Base-by-base conservation (phyloP, 768 basidiomycete genomes). In the Boletus subparvulus region DNA sequence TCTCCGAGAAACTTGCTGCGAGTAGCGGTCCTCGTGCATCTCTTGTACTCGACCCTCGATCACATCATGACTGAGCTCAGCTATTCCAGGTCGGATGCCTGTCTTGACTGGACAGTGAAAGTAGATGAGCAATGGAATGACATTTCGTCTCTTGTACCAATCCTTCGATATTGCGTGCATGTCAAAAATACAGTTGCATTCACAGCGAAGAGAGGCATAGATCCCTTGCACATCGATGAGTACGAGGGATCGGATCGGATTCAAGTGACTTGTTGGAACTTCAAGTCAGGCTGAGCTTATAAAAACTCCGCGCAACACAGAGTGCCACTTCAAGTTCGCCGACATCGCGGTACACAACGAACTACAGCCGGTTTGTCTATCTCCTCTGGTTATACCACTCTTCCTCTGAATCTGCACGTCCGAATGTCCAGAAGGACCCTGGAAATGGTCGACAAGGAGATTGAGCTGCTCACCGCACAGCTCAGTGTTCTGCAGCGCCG, bases 391-490 rank as follows among this genome's bases (percentile, higher is more conserved):
- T 21, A 43, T 36, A 47, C 36, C 16, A 28, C 26, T 11, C 55
- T 42, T 47, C 21, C 30, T 56, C 57, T 26, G 26, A 54, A 48
- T 40, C 30, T 39, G 13, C 19, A 14, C 45, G 51, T 39, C 39
- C 21, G 44, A 54, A 69, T 69, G 68, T 44, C 62, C 43, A 66
- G 53, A 59, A 59, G 21, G 46, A 50, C 61, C 6, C n/a, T 58
- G 39, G 62, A 60, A 16, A 54, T 55, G 47, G 73, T 80, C 52
- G 71, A 77, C 49, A 59, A 61, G 48, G 78, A 80, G 57, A 66
- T 77, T 8, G 66, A 65, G 19, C 60, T 74, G 35, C 61, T 81
- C 43, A 64, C 72, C 4, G 72, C 71, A 3, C 75, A 79, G 60
- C 70, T 82, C 40, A 52, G 65, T 17, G 66, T 69, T 19, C 64